These are phyloP conservation scores for Saccharomycopsis sp. DNA, from an alignment of 805 yeast species.

Conservation along the genomic window DNA sequence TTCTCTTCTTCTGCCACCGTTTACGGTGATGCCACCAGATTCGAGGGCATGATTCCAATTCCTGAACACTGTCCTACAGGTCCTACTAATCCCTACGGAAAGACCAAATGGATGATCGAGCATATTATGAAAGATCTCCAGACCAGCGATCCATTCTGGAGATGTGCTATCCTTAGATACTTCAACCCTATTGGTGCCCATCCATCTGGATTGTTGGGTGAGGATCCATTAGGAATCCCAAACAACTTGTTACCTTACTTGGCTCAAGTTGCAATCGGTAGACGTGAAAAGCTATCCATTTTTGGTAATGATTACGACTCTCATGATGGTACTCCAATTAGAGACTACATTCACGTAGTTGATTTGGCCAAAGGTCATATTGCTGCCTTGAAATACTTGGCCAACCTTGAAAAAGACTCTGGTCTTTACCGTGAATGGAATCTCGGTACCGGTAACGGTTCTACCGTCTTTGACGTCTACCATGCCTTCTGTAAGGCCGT, in stretches of 20 bases:
- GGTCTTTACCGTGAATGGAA: conserved; percentile 75
- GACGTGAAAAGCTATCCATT: conserved; percentile 56
- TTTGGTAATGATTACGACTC: conserved; percentile 69
- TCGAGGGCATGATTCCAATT: conserved; percentile 66
- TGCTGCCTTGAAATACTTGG: conserved; percentile 57
- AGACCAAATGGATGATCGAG: conserved; percentile 63
- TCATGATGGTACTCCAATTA: conserved; percentile 73
- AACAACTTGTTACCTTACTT: conserved; percentile 68
- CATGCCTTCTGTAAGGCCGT: conserved; percentile 58
- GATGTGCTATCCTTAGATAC: conserved; percentile 61
- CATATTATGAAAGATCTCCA: conserved; percentile 50
- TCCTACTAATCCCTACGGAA: conserved; percentile 75
- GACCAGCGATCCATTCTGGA: conserved; percentile 38
- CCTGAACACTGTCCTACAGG: conserved; percentile 72
- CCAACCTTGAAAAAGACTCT: conserved; percentile 24
- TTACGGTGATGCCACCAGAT: conserved; percentile 73
- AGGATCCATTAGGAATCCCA: conserved; percentile 73
- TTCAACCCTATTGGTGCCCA: conserved; percentile 87
- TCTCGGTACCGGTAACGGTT: conserved; percentile 75
- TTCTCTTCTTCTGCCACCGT: conserved; percentile 80
- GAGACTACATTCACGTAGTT: conserved; percentile 77
- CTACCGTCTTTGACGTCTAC: conserved; percentile 68
- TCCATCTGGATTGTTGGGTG: conserved; percentile 74
- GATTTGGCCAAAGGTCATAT: conserved; percentile 76
- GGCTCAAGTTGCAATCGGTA: conserved; percentile 72